Conservation (phyloP, 2,329 filamentous ascomycete genomes). For the Colletotrichum australisinense region DNA sequence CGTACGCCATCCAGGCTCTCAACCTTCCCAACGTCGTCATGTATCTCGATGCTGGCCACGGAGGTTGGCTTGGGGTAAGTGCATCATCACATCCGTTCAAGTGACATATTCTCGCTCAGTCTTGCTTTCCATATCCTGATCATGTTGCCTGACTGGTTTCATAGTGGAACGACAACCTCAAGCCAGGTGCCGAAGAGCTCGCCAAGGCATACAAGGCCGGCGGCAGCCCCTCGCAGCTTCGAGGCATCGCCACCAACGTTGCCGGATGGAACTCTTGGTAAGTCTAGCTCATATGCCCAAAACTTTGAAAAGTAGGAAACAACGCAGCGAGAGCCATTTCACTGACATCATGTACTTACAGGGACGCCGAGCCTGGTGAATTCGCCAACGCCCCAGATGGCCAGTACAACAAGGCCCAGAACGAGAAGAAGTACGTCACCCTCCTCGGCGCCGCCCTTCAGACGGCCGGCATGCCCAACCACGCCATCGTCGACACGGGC, state of each 20-base stretch:
- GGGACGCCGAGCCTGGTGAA: conserved; percentile 49
- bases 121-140: background rate
- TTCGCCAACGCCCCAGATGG: conserved; percentile 54
- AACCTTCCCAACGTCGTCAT: conserved; percentile 71
- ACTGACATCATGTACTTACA: background rate
- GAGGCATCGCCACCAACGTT: conserved; percentile 53
- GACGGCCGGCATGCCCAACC: conserved; percentile 53
- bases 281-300: background rate
- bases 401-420: conserved; percentile 54
- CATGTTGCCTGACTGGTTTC: background rate
- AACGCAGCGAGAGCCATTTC: background rate
- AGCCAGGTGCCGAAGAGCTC: conserved; percentile 49
- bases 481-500: conserved; percentile 56
- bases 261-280: conserved; percentile 55
- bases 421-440: conserved; percentile 55
- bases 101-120: background rate
- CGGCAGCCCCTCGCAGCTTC: conserved; percentile 51
- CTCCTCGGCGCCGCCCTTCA: conserved; percentile 51
- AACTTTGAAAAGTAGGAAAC: background rate
- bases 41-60: conserved; percentile 74
- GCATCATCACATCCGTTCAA: background rate
- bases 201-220: conserved; percentile 51
- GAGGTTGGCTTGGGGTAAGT: conserved; percentile 68
- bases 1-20: conserved; percentile 66
- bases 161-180: conserved; percentile 67